Conservation (phyloP, 1,139 yeast genomes). For the Saccharomyces hybrid region DNA sequence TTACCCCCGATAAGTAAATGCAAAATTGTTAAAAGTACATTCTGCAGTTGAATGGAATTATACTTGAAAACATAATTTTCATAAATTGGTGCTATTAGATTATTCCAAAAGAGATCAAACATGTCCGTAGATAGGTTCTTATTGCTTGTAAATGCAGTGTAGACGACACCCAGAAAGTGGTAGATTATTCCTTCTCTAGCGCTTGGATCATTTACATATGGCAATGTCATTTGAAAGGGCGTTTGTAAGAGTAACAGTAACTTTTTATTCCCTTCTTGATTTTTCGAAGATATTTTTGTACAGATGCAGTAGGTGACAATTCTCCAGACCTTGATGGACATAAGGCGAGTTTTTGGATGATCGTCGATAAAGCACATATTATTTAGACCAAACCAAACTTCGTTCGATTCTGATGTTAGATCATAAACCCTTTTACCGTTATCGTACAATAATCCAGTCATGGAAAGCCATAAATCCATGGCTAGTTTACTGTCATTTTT, state of each 20-base stretch:
- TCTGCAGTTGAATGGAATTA: constrained; percentile 6
- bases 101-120: constrained; percentile 12
- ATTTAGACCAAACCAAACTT: constrained; percentile 22
- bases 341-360: constrained; percentile 9
- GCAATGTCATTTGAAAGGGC: constrained; percentile 12
- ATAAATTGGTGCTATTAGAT: constrained; percentile 14
- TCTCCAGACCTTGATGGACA: constrained; percentile 27
- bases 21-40: constrained; percentile 6
- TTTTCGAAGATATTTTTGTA: constrained; percentile 6
- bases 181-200: constrained; percentile 5
- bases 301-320: constrained; percentile 21
- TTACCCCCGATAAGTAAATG: constrained; percentile 5
- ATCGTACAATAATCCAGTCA: constrained; percentile 24
- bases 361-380: constrained; percentile 11
- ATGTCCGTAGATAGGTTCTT: background rate
- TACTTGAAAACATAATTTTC: constrained; percentile 2
- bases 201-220: constrained; percentile 2
- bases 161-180: constrained; percentile 14
- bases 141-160: constrained; percentile 6
- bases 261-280: constrained; percentile 1
- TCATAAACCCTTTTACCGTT: constrained; percentile 8
- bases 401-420: constrained; percentile 6
- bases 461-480: constrained; percentile 28
- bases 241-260: constrained; percentile 9
- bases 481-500: constrained; percentile 24